Base-by-base conservation (phyloP, 2,329 filamentous ascomycete species). In the Exophiala sideris region DNA sequence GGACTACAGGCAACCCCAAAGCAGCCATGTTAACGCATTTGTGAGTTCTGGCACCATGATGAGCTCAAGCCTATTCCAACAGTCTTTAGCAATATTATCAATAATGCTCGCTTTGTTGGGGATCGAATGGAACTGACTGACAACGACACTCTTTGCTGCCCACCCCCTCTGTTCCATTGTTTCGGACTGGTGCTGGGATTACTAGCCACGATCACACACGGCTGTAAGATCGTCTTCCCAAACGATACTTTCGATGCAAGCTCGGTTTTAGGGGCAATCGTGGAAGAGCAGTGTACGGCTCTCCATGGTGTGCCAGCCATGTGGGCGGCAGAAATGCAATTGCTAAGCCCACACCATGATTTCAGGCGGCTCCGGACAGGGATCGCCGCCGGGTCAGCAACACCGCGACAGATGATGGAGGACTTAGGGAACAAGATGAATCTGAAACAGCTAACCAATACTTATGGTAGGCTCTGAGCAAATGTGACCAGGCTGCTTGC, bases 261-360 rank as follows among this genome's bases (percentile, higher is more conserved):
- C 4, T 82, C 86, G 0, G 85, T 85, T 1, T 75, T 91, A 29
- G 76, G 76, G 38, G 85, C 87, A 49, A 82, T 92, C 36, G 78
- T 80, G 1, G 78, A 84, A 49, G 84, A 88, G 65, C 73, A 76
- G 38, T 87, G 84, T 68, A 92, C 89, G 0, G 88, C 85, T 0
- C 76, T 92, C 0, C 87, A 91, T 66, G 89, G 89, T 34, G 89
- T 92, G 0, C 88, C 89, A 0, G 87, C 89, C 52, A 92, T 92
- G 89, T 90, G 91, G 69, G 87, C 34, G 14, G 48, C 48, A 24
- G 38, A 44, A 18, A 32, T 50, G 38, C n/a, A 33, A 21, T 53
- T 71, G 68, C 63, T 73, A 77, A 38, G 36, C 16, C 14, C 18
- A 40, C 36, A 40, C 36, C 36, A 40, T 14, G 36, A 16, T 40